A percentile compares a stretch with the other conserved stretches of the same genome.
phyloP scores from a whole-genome alignment of 2,329 filamentous ascomycete species.

The Monosporascus sp. region DNA sequence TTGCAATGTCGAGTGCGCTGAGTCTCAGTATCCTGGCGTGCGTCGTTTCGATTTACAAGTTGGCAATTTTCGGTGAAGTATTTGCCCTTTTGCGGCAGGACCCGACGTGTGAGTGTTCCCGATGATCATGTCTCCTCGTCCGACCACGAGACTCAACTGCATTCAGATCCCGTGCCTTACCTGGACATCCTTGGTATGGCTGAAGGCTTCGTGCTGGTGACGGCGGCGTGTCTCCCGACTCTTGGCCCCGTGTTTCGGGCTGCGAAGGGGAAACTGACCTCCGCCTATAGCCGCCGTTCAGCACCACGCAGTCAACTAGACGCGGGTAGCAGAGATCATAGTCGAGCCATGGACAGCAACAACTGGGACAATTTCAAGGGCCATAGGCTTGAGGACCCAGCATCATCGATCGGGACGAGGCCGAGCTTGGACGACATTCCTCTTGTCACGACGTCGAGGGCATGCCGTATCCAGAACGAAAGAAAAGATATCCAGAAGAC shows the following conservation, averaged over 20 bases:
- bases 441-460: slow-evolving; percentile 5
- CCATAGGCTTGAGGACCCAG: not conserved
- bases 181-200: slow-evolving; percentile 23
- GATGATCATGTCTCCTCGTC: not conserved
- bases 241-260: slow-evolving; percentile 14
- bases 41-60: slow-evolving; percentile 24
- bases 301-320: no score
- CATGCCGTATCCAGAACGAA: not conserved
- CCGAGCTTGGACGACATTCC: slow-evolving; percentile 13
- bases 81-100: slow-evolving; percentile 18
- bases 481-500: slow-evolving; percentile 8
- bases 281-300: not conserved
- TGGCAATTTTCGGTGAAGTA: slow-evolving; percentile 19
- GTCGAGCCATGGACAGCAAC: slow-evolving; percentile 4
- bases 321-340: not conserved
- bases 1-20: slow-evolving; percentile 19
- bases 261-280: slow-evolving; percentile 10
- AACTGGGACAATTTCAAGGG: slow-evolving; percentile 5
- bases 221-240: slow-evolving; percentile 15
- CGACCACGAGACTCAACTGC: no score
- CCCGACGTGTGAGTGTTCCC: slow-evolving; percentile 22
- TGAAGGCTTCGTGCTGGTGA: slow-evolving; percentile 18
- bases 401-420: slow-evolving; percentile 1
- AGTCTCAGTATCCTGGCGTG: slow-evolving; percentile 22
- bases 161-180: slow-evolving; percentile 18